These are phyloP conservation scores for Mariannaea elegans DNA, from an alignment of 2,329 filamentous ascomycete species.

Conservation along the genomic window DNA sequence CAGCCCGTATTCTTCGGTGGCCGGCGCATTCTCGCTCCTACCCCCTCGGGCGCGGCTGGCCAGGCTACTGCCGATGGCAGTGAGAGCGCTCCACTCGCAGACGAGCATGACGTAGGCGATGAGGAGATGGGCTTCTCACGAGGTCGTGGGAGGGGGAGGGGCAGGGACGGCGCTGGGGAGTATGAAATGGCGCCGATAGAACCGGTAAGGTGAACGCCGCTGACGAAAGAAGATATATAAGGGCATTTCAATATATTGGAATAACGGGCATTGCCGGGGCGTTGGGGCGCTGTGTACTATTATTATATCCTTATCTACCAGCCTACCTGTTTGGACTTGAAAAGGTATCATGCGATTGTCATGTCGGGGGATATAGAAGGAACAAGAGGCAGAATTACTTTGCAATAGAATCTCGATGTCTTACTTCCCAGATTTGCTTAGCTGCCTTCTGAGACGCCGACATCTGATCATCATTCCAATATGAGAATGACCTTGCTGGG, in stretches of 20 bases:
- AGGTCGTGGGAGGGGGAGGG: constrained; percentile 61
- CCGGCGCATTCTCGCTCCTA: constrained; percentile 49
- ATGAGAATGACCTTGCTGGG: no score
- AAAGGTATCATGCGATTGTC: background rate
- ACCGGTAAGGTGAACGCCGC: constrained; percentile 33
- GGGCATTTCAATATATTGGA: background rate
- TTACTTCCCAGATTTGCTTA: no score
- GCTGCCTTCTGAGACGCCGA: no score
- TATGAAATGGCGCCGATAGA: constrained; percentile 69
- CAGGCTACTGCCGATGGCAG: constrained; percentile 41
- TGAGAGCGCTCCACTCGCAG: constrained; percentile 17
- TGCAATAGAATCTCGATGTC: constrained; percentile 11
- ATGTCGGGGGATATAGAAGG: constrained; percentile 4
- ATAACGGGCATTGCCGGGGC: no score
- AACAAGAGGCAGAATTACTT: background rate
- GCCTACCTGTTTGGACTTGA: constrained; percentile 1
- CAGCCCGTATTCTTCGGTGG: constrained; percentile 88
- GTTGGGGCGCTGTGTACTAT: constrained; percentile 18
- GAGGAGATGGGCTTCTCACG: constrained; percentile 61
- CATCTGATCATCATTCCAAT: no score
- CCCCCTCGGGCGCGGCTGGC: constrained; percentile 62
- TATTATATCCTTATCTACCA: constrained; percentile 14
- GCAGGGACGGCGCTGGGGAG: constrained; percentile 63
- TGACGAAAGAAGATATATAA: constrained; percentile 5
- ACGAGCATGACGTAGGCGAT: constrained; percentile 42